phyloP scores from a whole-genome alignment of 805 yeast species.

The Kurtzmaniella cleridarum region DNA sequence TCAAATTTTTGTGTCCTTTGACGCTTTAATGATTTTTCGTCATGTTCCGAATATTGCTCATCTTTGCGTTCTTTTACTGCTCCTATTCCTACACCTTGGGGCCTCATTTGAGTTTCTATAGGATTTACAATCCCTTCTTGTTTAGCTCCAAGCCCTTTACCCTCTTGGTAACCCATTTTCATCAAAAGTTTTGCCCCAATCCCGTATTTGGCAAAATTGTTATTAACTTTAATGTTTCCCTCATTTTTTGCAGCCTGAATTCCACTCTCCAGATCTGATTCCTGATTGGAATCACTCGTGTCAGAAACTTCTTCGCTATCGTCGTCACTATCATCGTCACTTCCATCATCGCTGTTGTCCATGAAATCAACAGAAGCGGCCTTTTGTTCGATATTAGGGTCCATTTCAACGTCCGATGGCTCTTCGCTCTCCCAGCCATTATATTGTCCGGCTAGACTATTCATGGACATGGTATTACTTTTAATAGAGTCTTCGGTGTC shows the following conservation, averaged over 20 bases:
- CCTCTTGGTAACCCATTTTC: conserved; percentile 83
- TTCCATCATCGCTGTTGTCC: background rate
- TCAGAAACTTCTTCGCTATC: conserved; percentile 9
- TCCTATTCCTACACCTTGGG: conserved; percentile 72
- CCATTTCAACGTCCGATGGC: too few relatives aligned
- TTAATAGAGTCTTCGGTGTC: too few relatives aligned
- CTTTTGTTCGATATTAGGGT: too few relatives aligned
- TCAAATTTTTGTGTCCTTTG: conserved; percentile 9
- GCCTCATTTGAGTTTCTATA: conserved; percentile 61
- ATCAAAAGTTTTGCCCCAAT: conserved; percentile 75
- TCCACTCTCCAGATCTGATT: conserved; percentile 42
- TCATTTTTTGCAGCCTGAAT: conserved; percentile 17
- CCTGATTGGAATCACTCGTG: conserved; percentile 5
- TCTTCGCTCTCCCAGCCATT: too few relatives aligned
- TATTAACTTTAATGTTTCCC: conserved; percentile 33
- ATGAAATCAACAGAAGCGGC: background rate
- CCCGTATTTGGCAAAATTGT: conserved; percentile 48
- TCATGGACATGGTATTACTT: too few relatives aligned
- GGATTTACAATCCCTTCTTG: conserved; percentile 79
- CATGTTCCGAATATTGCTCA: conserved; percentile 18
- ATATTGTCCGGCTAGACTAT: too few relatives aligned
- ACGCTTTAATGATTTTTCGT: conserved; percentile 3
- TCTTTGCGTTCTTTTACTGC: conserved; percentile 40
- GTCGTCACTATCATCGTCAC: conserved; percentile 8
- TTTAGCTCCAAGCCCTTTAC: conserved; percentile 75